phyloP scores from a whole-genome alignment of 768 basidiomycete genomes.

The Mycena maculata region DNA sequence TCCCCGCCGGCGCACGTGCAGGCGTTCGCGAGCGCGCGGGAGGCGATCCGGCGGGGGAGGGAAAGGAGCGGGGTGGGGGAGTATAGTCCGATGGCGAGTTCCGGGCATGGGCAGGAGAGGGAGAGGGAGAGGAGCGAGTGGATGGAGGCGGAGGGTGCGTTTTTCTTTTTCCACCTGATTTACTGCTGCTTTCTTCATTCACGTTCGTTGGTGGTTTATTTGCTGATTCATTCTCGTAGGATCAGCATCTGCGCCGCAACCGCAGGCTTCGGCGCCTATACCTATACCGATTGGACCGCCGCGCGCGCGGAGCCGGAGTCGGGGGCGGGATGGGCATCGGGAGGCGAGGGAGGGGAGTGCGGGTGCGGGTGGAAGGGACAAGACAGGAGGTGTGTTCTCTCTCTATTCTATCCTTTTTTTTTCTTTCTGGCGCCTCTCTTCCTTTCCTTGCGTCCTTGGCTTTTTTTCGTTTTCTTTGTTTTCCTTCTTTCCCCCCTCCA shows the following conservation, averaged over 20 bases:
- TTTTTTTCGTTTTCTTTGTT: neutral
- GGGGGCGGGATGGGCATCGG: neutral
- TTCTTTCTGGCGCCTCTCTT: neutral
- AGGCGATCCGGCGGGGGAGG: slow-evolving; percentile 28
- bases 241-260: neutral
- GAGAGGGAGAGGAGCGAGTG: neutral
- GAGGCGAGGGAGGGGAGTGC: neutral
- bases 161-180: neutral
- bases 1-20: slow-evolving; percentile 12
- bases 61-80: slow-evolving; percentile 15
- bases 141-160: slow-evolving; percentile 1
- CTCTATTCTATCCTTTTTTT: neutral
- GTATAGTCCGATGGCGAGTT: neutral
- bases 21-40: slow-evolving; percentile 33
- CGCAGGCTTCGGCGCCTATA: neutral
- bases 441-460: neutral
- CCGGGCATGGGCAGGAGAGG: neutral
- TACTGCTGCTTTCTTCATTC: neutral
- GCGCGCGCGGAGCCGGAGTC: slow-evolving; percentile 2
- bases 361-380: neutral
- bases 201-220: neutral
- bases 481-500: neutral
- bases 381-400: neutral
- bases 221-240: too few species aligned
- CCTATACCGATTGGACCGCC: neutral